Conservation (phyloP, 805 yeast genomes). For the Spathaspora arborariae region DNA sequence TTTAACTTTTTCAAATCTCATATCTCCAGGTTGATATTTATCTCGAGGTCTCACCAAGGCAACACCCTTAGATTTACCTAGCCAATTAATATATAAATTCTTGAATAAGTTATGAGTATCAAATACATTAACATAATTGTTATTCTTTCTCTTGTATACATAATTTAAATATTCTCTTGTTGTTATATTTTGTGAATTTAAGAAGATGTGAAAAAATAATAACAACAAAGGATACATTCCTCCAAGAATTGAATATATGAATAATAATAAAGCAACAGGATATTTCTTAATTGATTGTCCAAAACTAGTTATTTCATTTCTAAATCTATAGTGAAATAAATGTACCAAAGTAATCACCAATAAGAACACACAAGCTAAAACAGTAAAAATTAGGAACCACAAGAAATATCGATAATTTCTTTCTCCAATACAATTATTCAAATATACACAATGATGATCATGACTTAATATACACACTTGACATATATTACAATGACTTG, state of each 20-base stretch:
- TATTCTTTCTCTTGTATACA: conserved; percentile 28
- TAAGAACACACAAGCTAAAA: conserved; percentile 17
- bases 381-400: conserved; percentile 26
- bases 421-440: conserved; percentile 43
- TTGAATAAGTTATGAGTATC: conserved; percentile 18
- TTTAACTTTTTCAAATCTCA: conserved; percentile 20
- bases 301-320: conserved; percentile 22
- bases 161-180: conserved; percentile 68
- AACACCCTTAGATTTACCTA: conserved; percentile 27
- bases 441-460: conserved; percentile 73
- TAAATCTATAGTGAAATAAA: conserved; percentile 16
- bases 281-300: conserved; percentile 13
- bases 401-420: conserved; percentile 35
- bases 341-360: conserved; percentile 18
- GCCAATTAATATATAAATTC: conserved; percentile 36
- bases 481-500: conserved; percentile 66
- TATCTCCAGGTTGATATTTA: conserved; percentile 18
- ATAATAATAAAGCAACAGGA: conserved; percentile 48
- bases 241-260: conserved; percentile 43
- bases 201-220: conserved; percentile 48
- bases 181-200: conserved; percentile 57
- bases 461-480: conserved; percentile 58
- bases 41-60: conserved; percentile 17
- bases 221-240: conserved; percentile 56
- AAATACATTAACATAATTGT: conserved; percentile 30